Evolutionary conservation across 2,329 filamentous ascomycete species (phyloP), one percentile per base, ranked within the genome.

Genomic region (Beauveria brongniartii): DNA sequence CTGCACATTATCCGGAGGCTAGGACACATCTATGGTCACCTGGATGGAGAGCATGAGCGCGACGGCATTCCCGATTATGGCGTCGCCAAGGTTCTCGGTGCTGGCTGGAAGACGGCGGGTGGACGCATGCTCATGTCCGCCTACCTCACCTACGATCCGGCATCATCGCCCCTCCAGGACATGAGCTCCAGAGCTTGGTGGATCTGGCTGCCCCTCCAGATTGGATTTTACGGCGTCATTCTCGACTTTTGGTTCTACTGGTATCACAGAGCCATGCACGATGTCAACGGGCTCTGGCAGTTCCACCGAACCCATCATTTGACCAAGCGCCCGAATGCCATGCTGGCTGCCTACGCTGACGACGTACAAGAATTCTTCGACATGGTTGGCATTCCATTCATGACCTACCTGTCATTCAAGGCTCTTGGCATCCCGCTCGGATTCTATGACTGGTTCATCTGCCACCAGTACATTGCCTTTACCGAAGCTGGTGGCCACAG

Each of bases 391-490:
- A 70, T 77, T 6, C 75, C 75, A 0, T 64, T 76, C 26, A 64
- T 75, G 59, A 72, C 75, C 2, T 77, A 71, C 61, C 66, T 68
- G 22, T 71, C 67, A 0, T 61, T 77, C 28, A 71, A 68, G 30
- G 20, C 60, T 7, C 5, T 67, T 46, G 74, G 74, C 0, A 53
- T 77, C 6, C 74, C 75, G 0, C 74, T 77, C 71, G 74, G 73
- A 1, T 78, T 78, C 64, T 77, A 77, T 46, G 75, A 77, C 30
- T 77, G 74, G 74, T 78, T 75, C 74, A 63, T 78, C n/a, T 77
- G 74, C 64, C 72, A 76, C 52, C 69, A 74, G 55, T 78, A 76
- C 56, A 69, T 77, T 14, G 69, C 75, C 7, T 77, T 71, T 63
- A 65, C 71, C 14, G 74, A 76, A 60, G 59, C 74, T 3, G 68